Conservation (phyloP, 805 yeast genomes). For the Suhomyces pyralidae region DNA sequence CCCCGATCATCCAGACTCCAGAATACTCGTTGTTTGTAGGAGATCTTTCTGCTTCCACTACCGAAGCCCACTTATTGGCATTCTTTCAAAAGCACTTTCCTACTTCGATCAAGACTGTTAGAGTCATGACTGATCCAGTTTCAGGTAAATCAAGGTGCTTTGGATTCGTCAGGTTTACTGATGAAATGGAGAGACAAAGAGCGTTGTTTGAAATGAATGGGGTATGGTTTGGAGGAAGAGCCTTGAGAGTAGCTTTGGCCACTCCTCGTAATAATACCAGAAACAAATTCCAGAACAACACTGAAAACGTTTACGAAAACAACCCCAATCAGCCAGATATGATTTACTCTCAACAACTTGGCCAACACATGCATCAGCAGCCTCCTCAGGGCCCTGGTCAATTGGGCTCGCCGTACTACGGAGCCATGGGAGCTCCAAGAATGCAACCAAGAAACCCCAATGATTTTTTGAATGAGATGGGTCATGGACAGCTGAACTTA, state of each 20-base stretch:
- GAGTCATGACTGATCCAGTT: conserved; percentile 84
- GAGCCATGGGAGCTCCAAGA: conserved; percentile 2
- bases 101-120: conserved; percentile 67
- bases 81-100: conserved; percentile 65
- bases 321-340: conserved; percentile 12
- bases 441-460: neutral
- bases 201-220: conserved; percentile 78
- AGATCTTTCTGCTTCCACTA: conserved; percentile 71
- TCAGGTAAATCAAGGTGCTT: conserved; percentile 75
- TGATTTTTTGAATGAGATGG: neutral
- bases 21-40: conserved; percentile 82
- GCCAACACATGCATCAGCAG: neutral
- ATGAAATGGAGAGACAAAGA: conserved; percentile 62
- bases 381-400: neutral
- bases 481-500: neutral
- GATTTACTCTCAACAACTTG: conserved; percentile 7
- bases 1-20: conserved; percentile 70
- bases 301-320: neutral
- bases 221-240: conserved; percentile 75
- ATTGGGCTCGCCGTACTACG: conserved; percentile 3
- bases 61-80: conserved; percentile 74
- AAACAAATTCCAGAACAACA: neutral
- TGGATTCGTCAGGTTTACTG: conserved; percentile 75
- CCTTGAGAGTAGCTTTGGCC: conserved; percentile 73
- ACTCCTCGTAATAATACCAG: conserved; percentile 52